Percentiles rank a stretch among this genome's conserved stretches.
These are phyloP conservation scores for Persicaria maculosa DNA, from an alignment of 148 eudicot species.

Conservation along the genomic window DNA sequence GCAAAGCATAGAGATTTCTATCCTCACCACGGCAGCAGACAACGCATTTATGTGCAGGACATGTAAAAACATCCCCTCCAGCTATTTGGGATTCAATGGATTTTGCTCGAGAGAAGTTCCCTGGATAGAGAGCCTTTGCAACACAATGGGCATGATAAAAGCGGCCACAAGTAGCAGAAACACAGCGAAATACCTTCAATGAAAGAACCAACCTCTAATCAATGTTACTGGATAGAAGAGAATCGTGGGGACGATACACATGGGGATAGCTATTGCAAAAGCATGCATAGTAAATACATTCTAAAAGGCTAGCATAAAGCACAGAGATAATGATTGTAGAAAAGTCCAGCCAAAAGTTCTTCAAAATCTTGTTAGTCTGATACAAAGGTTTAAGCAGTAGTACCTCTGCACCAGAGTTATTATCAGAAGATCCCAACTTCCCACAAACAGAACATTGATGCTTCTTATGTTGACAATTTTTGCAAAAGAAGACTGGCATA, in stretches of 20 bases:
- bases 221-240: not conserved
- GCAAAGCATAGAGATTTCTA: conserved; percentile 37
- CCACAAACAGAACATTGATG: conserved; percentile 87
- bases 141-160: conserved; percentile 78
- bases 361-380: not conserved
- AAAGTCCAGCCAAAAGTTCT: not conserved
- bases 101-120: conserved; percentile 28
- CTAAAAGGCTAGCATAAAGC: not conserved
- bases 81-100: conserved; percentile 43
- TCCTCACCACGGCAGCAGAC: conserved; percentile 56
- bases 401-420: conserved; percentile 54
- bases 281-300: not conserved
- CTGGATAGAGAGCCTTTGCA: conserved; percentile 35
- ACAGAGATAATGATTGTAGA: not conserved
- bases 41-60: conserved; percentile 68
- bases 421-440: conserved; percentile 57
- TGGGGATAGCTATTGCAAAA: not conserved
- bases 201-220: not conserved
- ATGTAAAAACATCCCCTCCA: conserved; percentile 58
- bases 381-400: not conserved
- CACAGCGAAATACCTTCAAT: conserved; percentile 73
- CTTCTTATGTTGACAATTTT: conserved; percentile 56
- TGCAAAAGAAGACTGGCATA: conserved; percentile 49
- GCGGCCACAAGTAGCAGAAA: conserved; percentile 71
- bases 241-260: not conserved